These are phyloP conservation scores for Pseudonitzschia multistriata DNA, from an alignment of 108 stramenopile genomes.

Conservation along the genomic window DNA sequence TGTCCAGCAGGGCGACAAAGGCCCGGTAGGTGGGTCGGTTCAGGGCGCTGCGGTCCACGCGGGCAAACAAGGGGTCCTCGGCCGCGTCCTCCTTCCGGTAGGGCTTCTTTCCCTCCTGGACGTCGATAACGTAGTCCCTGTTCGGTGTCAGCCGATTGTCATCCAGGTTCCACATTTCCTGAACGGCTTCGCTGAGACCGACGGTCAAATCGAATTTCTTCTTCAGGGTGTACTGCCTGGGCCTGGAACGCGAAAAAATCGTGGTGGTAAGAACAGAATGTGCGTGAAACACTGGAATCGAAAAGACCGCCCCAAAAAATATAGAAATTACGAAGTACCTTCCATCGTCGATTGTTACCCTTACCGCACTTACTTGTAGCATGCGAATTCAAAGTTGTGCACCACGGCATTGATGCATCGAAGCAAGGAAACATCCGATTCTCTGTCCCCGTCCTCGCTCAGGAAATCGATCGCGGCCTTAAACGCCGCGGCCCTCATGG, in stretches of 20 bases:
- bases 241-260: slow-evolving; percentile 5
- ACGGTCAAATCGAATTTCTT: slow-evolving; percentile 32
- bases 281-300: neutral
- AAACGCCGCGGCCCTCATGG: slow-evolving; percentile 56
- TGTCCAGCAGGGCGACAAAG: slow-evolving; percentile 80
- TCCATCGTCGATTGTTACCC: neutral
- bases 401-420: slow-evolving; percentile 65
- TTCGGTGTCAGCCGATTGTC: slow-evolving; percentile 73
- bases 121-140: slow-evolving; percentile 77
- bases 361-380: slow-evolving; percentile 40
- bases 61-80: slow-evolving; percentile 74
- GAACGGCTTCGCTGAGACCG: slow-evolving; percentile 51
- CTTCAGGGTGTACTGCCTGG: slow-evolving; percentile 31
- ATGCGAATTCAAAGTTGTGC: slow-evolving; percentile 54
- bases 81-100: slow-evolving; percentile 79
- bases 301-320: neutral
- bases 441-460: slow-evolving; percentile 42
- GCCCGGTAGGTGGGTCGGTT: slow-evolving; percentile 78
- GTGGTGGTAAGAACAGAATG: neutral
- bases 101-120: slow-evolving; percentile 84
- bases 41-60: slow-evolving; percentile 47
- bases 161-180: slow-evolving; percentile 89
- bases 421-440: slow-evolving; percentile 47
- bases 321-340: neutral
- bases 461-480: slow-evolving; percentile 56